Evolutionary conservation across 1,139 yeast species (phyloP).

Genomic region (Candida tetrigidarum): DNA sequence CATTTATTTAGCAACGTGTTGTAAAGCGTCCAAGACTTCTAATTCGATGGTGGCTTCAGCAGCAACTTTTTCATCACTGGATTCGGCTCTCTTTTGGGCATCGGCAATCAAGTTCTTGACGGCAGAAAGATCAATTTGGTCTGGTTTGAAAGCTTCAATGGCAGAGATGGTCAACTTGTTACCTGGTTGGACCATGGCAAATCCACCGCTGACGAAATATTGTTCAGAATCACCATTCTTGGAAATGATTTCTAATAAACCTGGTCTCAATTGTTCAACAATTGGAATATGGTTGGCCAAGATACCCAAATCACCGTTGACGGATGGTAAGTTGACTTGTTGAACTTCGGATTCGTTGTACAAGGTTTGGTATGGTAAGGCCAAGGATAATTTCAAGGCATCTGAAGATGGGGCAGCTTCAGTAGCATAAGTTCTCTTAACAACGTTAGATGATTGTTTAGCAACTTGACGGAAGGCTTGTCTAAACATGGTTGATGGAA

Average conservation of each 20-base stretch:
- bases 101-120: constrained; percentile 85
- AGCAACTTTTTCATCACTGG: constrained; percentile 85
- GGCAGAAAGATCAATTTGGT: constrained; percentile 81
- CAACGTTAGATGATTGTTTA: constrained; percentile 62
- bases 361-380: constrained; percentile 83
- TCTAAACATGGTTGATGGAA: constrained; percentile 60
- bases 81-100: constrained; percentile 90
- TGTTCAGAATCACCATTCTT: constrained; percentile 74
- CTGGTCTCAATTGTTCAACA: constrained; percentile 96
- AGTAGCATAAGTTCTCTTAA: constrained; percentile 89
- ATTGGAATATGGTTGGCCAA: constrained; percentile 98
- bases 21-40: constrained; percentile 95
- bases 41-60: constrained; percentile 96
- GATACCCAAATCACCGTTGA: constrained; percentile 97
- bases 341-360: constrained; percentile 57
- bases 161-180: constrained; percentile 91
- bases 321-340: constrained; percentile 96
- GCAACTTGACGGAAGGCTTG: constrained; percentile 67
- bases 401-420: constrained; percentile 76
- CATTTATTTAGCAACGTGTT: constrained; percentile 78
- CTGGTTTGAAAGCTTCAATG: constrained; percentile 94
- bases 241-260: constrained; percentile 90
- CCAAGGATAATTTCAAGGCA: constrained; percentile 84
- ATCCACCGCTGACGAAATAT: constrained; percentile 95
- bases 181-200: constrained; percentile 96